Evolutionary conservation across 768 basidiomycete species (phyloP), one percentile per base, ranked within the genome.

Genomic region (Mycena crocata): DNA sequence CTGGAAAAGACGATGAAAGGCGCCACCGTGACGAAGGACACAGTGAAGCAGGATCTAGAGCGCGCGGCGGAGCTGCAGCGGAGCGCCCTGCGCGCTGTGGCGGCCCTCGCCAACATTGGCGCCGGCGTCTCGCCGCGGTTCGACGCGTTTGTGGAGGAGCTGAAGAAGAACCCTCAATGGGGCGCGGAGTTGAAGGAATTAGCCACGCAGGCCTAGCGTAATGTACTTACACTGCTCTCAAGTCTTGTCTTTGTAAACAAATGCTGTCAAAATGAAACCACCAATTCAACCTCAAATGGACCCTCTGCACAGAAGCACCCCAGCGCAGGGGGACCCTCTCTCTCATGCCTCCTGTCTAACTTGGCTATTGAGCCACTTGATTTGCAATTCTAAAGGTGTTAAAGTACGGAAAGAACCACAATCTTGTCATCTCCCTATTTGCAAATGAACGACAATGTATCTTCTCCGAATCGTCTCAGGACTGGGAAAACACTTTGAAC

Each of bases 1-100:
- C 84, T 98, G 67, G 93, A 94, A 76, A 89, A 90, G 78, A 93
- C 94, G 40, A 95, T 98, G 89, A 93, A 95, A 74, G 94, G 94
- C 1, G 88, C 92, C 9, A 90, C 87, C 8, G 88, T 94, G 44
- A 94, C 93, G 57, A 98, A 98, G 81, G 97, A 99, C 75, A 94
- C 95, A 0, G 96, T 98, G 51, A 99, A 98, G 79, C 94, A 95
- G 77, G 94, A 95, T 70, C 76, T 95, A 48, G 93, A 94, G 78
- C 87, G 93, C 23, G 89, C 92, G 12, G 93, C 93, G 30, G 97
- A 98, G 78, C 84, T 98, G 66, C 96, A 98, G 80, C 84, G 93
- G 68, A 95, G 94, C 73, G 94, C 94, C 9, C 83, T 98, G 66
- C 83, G 97, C 40, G 95, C 95, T 7, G 89, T 96, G 46, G 94